phyloP scores from a whole-genome alignment of 768 basidiomycete genomes.

The Suillus plorans region DNA sequence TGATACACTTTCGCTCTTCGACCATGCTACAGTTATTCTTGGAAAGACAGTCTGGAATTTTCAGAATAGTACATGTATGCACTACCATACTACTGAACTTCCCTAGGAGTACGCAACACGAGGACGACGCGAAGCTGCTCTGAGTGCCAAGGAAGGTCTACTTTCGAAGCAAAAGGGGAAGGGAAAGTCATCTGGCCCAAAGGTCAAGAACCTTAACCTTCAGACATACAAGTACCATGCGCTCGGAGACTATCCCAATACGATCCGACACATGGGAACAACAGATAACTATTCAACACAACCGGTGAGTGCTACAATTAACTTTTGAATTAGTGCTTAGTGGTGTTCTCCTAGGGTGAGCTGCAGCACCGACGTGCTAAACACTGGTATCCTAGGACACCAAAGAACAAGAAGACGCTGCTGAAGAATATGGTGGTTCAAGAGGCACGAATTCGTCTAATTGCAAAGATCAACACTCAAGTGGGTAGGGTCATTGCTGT shows the following conservation, averaged over 20 bases:
- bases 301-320: constrained; percentile 9
- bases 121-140: too few relatives aligned
- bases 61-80: too few relatives aligned
- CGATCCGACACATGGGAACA: neutral
- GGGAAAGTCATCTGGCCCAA: too few relatives aligned
- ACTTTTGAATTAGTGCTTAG: neutral
- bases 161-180: too few relatives aligned
- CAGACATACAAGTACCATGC: constrained; percentile 12
- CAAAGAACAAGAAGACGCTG: constrained; percentile 26
- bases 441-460: constrained; percentile 14
- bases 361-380: constrained; percentile 37
- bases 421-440: constrained; percentile 27
- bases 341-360: constrained; percentile 30
- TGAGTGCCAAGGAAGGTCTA: too few relatives aligned
- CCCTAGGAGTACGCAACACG: too few relatives aligned
- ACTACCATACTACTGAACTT: too few relatives aligned
- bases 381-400: constrained; percentile 33
- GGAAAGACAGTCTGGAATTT: too few relatives aligned
- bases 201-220: constrained; percentile 3
- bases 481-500: neutral
- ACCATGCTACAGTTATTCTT: too few relatives aligned
- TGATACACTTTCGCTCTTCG: too few relatives aligned
- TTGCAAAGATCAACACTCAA: constrained; percentile 15
- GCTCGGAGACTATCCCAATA: constrained; percentile 9
- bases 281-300: constrained; percentile 31